Evolutionary conservation across 208 protist species (phyloP).

Genomic region (Trypanosoma caninum): DNA sequence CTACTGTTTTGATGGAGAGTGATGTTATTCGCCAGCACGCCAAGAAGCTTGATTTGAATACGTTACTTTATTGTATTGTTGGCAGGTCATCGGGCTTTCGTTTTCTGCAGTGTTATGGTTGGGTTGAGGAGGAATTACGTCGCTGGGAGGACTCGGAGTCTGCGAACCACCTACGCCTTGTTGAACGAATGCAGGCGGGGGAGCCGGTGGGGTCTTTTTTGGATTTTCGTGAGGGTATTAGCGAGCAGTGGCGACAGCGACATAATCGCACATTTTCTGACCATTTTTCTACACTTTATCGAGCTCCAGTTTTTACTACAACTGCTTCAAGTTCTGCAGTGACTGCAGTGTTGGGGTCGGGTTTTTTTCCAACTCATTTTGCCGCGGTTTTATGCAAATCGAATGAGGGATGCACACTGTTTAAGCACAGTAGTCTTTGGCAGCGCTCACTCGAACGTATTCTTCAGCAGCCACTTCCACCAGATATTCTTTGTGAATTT

Average conservation of each 20-base stretch:
- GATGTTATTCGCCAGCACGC: slow-evolving; percentile 64
- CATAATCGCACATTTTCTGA: slow-evolving; percentile 56
- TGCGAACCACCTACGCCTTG: slow-evolving; percentile 39
- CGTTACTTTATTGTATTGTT: slow-evolving; percentile 81
- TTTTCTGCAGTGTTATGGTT: slow-evolving; percentile 85
- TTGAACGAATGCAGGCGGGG: slow-evolving; percentile 54
- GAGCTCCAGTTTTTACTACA: slow-evolving; percentile 29
- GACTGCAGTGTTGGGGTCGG: slow-evolving; percentile 9
- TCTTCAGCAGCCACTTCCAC: slow-evolving; percentile 67
- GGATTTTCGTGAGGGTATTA: slow-evolving; percentile 21
- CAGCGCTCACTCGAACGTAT: slow-evolving; percentile 64
- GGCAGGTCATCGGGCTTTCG: slow-evolving; percentile 67
- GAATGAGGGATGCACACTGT: slow-evolving; percentile 71
- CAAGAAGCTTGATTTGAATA: slow-evolving; percentile 55
- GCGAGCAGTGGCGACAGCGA: slow-evolving; percentile 7
- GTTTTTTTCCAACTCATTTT: slow-evolving; percentile 83
- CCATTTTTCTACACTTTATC: slow-evolving; percentile 10
- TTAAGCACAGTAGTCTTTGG: slow-evolving; percentile 83
- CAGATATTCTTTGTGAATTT: slow-evolving; percentile 71
- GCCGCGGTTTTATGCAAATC: slow-evolving; percentile 70
- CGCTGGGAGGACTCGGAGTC: slow-evolving; percentile 75
- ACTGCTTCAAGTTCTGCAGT: slow-evolving; percentile 30
- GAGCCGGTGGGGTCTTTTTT: slow-evolving; percentile 6
- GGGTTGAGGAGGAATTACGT: slow-evolving; percentile 79
- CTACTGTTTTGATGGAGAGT: slow-evolving; percentile 83